Conservation (phyloP, 192 early-diverging fungal genomes). For the Gamsiella multidivaricata region DNA sequence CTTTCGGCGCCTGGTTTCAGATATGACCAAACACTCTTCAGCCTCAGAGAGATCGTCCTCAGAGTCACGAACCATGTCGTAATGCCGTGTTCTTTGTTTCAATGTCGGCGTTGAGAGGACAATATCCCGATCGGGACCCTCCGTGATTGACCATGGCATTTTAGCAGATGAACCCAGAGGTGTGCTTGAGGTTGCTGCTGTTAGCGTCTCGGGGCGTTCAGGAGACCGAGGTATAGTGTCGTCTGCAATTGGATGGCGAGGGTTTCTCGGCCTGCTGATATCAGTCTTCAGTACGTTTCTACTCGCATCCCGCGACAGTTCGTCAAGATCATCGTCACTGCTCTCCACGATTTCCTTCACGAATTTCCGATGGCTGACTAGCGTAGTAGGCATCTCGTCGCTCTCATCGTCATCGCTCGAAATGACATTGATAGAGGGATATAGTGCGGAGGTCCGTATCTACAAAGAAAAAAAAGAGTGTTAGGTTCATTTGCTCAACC, state of each 20-base stretch:
- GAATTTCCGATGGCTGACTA: not conserved
- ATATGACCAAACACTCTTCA: too few species aligned
- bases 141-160: conserved; percentile 41
- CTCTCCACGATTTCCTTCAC: conserved; percentile 1
- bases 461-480: not conserved
- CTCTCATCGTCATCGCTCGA: conserved; percentile 28
- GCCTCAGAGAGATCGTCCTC: conserved; percentile 31
- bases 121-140: conserved; percentile 39
- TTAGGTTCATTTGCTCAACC: not conserved
- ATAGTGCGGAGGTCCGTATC: not conserved
- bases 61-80: conserved; percentile 34
- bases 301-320: conserved; percentile 14
- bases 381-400: conserved; percentile 1
- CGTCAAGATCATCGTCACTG: conserved; percentile 35
- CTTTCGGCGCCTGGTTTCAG: not conserved
- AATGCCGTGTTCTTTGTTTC: conserved; percentile 34
- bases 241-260: conserved; percentile 16
- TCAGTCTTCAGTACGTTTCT: not conserved
- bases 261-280: not conserved
- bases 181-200: not conserved
- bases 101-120: conserved; percentile 40
- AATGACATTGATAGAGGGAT: conserved; percentile 18
- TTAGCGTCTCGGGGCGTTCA: not conserved
- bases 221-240: conserved; percentile 20
- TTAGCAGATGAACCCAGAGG: not conserved